Conservation (phyloP, 805 yeast species). For the Ascoidea tarda region DNA sequence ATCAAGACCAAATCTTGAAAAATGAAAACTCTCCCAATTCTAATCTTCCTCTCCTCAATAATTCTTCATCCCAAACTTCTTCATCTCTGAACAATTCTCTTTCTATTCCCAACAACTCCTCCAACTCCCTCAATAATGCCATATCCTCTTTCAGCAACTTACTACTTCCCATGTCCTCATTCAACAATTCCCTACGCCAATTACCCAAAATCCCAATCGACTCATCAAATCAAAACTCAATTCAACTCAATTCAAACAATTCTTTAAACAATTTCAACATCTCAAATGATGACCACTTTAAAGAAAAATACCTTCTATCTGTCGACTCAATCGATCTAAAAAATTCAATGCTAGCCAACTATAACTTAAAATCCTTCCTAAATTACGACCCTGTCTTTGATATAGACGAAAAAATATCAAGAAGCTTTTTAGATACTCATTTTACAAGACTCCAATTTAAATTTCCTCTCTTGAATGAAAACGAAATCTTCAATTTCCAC, state of each 20-base stretch:
- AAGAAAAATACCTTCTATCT: not conserved
- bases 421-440: conserved; percentile 38
- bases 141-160: not conserved
- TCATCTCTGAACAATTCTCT: not conserved
- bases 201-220: not conserved
- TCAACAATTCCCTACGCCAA: not conserved
- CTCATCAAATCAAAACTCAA: conserved; percentile 1
- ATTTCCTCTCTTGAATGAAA: conserved; percentile 40
- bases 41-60: not conserved
- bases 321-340: conserved; percentile 24
- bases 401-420: conserved; percentile 33
- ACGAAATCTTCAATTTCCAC: conserved; percentile 35
- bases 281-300: conserved; percentile 4
- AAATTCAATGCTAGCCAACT: conserved; percentile 28
- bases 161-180: not conserved
- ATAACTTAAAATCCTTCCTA: conserved; percentile 31
- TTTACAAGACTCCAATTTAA: conserved; percentile 41
- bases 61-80: not conserved
- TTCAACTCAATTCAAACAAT: conserved; percentile 3
- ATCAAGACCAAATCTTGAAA: not conserved
- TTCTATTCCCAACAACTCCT: not conserved
- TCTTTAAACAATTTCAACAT: not conserved
- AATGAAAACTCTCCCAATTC: not conserved
- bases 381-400: conserved; percentile 36
- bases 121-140: not conserved